Evolutionary conservation across 169 alveolate genomes (phyloP).

Genomic region (Eimeria acervulina): DNA sequence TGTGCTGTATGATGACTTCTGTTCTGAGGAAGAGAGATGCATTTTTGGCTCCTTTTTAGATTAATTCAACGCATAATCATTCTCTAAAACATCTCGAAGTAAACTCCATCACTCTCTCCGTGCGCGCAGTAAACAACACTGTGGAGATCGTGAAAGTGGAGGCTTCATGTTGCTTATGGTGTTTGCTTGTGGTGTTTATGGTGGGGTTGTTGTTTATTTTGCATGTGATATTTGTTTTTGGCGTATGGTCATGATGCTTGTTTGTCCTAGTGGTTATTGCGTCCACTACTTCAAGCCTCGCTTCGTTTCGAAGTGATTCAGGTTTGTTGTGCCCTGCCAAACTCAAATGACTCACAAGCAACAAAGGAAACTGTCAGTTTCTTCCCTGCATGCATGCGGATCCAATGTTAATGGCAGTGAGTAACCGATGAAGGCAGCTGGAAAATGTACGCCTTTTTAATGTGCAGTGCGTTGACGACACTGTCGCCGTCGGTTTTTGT

Average conservation of each 20-base stretch:
- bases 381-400: not conserved
- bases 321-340: not conserved
- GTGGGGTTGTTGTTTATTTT: too few relatives aligned
- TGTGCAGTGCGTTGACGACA: not conserved
- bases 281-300: not conserved
- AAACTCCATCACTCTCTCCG: not conserved
- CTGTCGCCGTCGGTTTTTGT: too few relatives aligned
- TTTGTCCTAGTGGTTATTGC: not conserved
- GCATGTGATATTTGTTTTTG: not conserved
- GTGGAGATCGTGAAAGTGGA: not conserved
- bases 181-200: not conserved
- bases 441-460: not conserved
- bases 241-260: not conserved
- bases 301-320: not conserved
- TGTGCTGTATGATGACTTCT: slow-evolving; percentile 47
- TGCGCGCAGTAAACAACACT: not conserved
- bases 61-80: not conserved
- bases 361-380: not conserved
- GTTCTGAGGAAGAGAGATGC: slow-evolving; percentile 31
- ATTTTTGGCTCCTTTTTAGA: slow-evolving; percentile 56
- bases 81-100: not conserved
- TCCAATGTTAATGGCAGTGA: too few relatives aligned
- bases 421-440: not conserved
- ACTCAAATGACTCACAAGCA: too few relatives aligned
- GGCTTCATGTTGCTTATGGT: not conserved